phyloP scores from a whole-genome alignment of 257 asterid genomes.

The Galeopsis tetrahit region DNA sequence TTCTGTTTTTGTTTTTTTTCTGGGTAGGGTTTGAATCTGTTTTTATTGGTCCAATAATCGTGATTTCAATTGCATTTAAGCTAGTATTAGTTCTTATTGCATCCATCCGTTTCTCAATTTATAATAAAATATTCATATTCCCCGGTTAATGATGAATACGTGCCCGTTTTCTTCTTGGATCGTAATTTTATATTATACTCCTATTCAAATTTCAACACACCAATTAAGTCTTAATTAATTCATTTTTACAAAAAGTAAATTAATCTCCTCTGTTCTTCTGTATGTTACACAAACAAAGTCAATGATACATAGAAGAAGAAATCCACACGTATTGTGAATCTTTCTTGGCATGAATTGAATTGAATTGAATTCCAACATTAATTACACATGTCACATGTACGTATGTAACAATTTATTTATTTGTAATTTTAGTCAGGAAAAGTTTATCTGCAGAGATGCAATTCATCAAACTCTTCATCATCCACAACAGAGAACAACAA shows the following conservation, averaged over 20 bases:
- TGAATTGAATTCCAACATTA: too few species aligned
- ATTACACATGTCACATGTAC: too few species aligned
- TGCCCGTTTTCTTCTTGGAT: constrained; percentile 31
- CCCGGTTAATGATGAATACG: constrained; percentile 13
- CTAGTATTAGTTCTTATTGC: too few species aligned
- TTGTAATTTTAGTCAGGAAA: constrained; percentile 69
- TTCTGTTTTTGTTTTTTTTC: not conserved
- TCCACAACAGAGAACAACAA: constrained; percentile 47
- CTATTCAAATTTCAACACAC: too few species aligned
- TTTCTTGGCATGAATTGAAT: too few species aligned
- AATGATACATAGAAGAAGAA: too few species aligned
- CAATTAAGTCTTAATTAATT: too few species aligned
- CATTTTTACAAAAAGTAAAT: too few species aligned
- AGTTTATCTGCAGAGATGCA: constrained; percentile 74
- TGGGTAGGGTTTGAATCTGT: not conserved
- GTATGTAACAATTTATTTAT: too few species aligned
- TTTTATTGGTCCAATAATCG: not conserved
- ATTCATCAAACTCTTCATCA: constrained; percentile 54
- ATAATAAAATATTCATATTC: not conserved
- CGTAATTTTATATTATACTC: not conserved
- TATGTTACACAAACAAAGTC: too few species aligned
- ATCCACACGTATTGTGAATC: too few species aligned
- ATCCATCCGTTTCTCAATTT: constrained; percentile 6
- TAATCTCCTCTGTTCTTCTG: not conserved
- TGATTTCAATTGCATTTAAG: not conserved